These are phyloP conservation scores for Rhododendron kiyosumense DNA, from an alignment of 148 eudicot genomes.

Conservation along the genomic window DNA sequence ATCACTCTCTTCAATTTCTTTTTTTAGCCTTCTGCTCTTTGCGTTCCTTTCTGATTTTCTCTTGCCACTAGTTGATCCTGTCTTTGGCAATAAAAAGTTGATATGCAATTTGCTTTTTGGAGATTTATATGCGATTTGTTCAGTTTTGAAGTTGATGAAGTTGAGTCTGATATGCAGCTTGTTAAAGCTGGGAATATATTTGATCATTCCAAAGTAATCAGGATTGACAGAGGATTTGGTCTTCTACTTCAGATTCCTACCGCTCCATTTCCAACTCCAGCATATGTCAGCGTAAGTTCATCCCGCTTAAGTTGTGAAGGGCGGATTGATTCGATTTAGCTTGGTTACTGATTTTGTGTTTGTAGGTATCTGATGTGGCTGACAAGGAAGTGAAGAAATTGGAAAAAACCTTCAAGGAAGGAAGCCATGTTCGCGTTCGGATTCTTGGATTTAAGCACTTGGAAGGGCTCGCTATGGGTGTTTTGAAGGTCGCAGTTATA, in stretches of 20 bases:
- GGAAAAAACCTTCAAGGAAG: slow-evolving; percentile 80
- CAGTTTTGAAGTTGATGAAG: neutral
- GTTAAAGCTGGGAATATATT: slow-evolving; percentile 72
- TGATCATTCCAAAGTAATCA: slow-evolving; percentile 65
- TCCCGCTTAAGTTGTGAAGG: slow-evolving; percentile 3
- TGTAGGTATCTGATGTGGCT: slow-evolving; percentile 79
- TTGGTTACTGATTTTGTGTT: slow-evolving; percentile 4
- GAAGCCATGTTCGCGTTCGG: slow-evolving; percentile 70
- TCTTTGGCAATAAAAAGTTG: neutral
- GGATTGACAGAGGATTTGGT: slow-evolving; percentile 80
- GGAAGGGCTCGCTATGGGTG: slow-evolving; percentile 93
- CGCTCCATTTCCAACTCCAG: slow-evolving; percentile 69
- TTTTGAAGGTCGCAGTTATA: slow-evolving; percentile 56
- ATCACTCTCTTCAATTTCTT: neutral
- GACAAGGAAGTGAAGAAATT: slow-evolving; percentile 66
- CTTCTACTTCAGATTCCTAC: slow-evolving; percentile 81
- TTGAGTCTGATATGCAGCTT: slow-evolving; percentile 41
- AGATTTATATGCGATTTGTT: neutral
- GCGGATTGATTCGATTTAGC: neutral
- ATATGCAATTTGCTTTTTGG: neutral
- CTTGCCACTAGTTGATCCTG: neutral
- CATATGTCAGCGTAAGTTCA: slow-evolving; percentile 75
- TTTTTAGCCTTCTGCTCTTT: neutral
- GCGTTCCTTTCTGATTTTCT: neutral
- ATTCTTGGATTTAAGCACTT: slow-evolving; percentile 83